phyloP scores from a whole-genome alignment of 1,284 basidiomycete genomes.

The Rhodotorula sp. region DNA sequence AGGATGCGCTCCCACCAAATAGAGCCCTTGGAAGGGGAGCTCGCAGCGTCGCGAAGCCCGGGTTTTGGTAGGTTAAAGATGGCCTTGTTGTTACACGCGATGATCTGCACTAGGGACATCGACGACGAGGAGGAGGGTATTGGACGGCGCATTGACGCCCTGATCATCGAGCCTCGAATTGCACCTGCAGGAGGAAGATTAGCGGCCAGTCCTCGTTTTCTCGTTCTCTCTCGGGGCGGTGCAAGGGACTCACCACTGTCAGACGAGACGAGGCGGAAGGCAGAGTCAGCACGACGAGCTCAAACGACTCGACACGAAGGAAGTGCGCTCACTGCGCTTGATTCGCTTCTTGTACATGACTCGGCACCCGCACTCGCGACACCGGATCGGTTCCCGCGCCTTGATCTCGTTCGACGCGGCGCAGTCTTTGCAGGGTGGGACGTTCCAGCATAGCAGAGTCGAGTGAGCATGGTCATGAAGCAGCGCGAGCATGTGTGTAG shows the following conservation, averaged over 20 bases:
- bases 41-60: no score
- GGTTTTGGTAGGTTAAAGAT: no score
- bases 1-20: no score
- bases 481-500: no score
- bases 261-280: background rate
- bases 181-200: background rate
- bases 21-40: no score
- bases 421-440: constrained; percentile 64
- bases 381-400: constrained; percentile 90
- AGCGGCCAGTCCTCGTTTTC: no score
- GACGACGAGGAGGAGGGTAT: no score
- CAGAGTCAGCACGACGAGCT: constrained; percentile 21
- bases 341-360: constrained; percentile 99
- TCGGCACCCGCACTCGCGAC: constrained; percentile 93
- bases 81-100: background rate
- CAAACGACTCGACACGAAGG: no score
- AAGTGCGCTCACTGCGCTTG: constrained; percentile 73
- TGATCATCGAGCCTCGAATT: constrained; percentile 2
- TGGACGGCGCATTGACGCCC: background rate
- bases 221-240: no score
- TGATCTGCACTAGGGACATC: constrained; percentile 1
- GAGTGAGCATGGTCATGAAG: background rate
- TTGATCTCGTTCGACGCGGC: constrained; percentile 90
- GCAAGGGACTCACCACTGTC: background rate
- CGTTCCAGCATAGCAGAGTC: background rate